Percentiles rank a stretch among this genome's conserved stretches.
These are phyloP conservation scores for Solanum dulcamara DNA, from an alignment of 257 asterid genomes.

Conservation along the genomic window DNA sequence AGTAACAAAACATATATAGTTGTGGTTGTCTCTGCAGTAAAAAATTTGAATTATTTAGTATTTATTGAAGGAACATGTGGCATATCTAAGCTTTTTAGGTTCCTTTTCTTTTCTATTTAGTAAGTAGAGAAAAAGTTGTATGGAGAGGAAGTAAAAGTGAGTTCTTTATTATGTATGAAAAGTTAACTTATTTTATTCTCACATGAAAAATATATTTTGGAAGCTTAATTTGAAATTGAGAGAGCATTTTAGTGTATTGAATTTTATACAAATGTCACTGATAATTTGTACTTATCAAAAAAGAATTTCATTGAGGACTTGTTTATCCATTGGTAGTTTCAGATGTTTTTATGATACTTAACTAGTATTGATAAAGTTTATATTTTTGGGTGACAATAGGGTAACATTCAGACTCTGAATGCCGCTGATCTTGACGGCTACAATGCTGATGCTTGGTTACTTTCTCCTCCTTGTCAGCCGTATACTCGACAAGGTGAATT, in stretches of 20 bases:
- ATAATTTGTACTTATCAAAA: background rate
- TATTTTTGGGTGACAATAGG: conserved; percentile 38
- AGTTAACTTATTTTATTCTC: background rate
- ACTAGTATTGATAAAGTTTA: background rate
- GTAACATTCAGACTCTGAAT: conserved; percentile 86
- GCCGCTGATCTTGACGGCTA: conserved; percentile 71
- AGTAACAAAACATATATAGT: background rate
- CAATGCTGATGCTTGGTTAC: conserved; percentile 72
- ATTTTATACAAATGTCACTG: background rate
- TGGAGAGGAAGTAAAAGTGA: background rate
- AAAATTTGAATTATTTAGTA: background rate
- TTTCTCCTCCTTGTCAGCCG: conserved; percentile 99
- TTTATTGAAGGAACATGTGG: background rate
- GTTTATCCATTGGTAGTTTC: background rate
- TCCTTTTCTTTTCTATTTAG: background rate
- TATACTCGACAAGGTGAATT: conserved; percentile 83
- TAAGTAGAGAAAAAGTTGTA: background rate
- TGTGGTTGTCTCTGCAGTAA: background rate
- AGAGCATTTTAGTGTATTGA: background rate
- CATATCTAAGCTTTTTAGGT: background rate
- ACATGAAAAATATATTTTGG: background rate
- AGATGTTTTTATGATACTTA: background rate
- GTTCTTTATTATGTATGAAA: background rate
- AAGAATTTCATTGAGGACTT: background rate
- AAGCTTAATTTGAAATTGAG: background rate